These are phyloP conservation scores for Ettlia oleoabundans DNA, from an alignment of 139 green algal species.

Conservation along the genomic window DNA sequence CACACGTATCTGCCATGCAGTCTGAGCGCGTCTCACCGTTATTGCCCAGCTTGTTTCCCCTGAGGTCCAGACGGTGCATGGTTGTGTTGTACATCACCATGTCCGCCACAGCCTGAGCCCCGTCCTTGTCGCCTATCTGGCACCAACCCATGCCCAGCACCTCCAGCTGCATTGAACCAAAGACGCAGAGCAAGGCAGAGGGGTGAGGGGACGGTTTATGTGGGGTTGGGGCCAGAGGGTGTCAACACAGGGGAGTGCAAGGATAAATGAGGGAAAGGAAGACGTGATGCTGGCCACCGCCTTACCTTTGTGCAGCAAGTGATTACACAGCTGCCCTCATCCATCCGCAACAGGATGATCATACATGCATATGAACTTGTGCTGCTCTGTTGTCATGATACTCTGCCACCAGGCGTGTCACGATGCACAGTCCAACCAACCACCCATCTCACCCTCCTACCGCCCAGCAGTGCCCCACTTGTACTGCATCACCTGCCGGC, in stretches of 20 bases:
- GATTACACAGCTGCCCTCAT: too few species aligned
- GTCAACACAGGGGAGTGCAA: too few species aligned
- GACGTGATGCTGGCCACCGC: too few species aligned
- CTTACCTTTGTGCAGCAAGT: too few species aligned
- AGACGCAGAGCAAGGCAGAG: not conserved
- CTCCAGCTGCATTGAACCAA: constrained; percentile 61
- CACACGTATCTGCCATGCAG: not conserved
- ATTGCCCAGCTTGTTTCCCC: constrained; percentile 92
- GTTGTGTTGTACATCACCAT: constrained; percentile 93
- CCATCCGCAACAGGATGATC: too few species aligned
- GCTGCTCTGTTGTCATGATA: too few species aligned
- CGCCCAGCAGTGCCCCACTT: not conserved
- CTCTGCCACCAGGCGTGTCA: too few species aligned
- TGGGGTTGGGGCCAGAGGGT: too few species aligned
- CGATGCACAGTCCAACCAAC: too few species aligned
- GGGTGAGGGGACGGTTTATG: not conserved
- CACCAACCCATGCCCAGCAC: constrained; percentile 95
- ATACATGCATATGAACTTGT: too few species aligned
- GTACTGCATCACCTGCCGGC: not conserved
- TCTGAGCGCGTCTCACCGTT: constrained; percentile 58
- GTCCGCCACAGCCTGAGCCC: constrained; percentile 83
- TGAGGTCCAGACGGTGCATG: constrained; percentile 85
- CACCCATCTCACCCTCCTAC: not conserved
- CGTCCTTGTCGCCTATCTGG: constrained; percentile 86
- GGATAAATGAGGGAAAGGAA: too few species aligned